These are phyloP conservation scores for Suillus alpinus DNA, from an alignment of 768 basidiomycete genomes.

Conservation along the genomic window DNA sequence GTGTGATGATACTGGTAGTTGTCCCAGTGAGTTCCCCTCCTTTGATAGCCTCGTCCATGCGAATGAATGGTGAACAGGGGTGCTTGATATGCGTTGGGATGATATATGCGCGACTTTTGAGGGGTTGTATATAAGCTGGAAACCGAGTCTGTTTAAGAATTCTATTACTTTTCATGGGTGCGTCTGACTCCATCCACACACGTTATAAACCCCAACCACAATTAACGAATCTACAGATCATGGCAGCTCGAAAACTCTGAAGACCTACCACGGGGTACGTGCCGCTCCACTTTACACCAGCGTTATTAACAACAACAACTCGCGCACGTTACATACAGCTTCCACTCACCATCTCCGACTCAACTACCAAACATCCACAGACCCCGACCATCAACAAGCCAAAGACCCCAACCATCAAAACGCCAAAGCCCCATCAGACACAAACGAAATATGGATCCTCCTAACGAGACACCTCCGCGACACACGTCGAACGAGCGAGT, in stretches of 20 bases:
- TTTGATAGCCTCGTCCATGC: neutral
- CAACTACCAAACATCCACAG: constrained; percentile 27
- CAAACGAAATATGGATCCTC: constrained; percentile 70
- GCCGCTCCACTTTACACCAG: constrained; percentile 17
- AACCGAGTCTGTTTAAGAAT: constrained; percentile 59
- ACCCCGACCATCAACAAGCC: neutral
- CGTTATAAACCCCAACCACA: neutral
- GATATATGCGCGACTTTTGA: constrained; percentile 73
- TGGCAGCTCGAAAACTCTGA: constrained; percentile 46
- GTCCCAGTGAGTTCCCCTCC: constrained; percentile 19
- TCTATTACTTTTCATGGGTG: constrained; percentile 66
- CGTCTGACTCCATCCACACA: constrained; percentile 14
- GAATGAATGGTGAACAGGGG: constrained; percentile 30
- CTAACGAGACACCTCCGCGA: constrained; percentile 72
- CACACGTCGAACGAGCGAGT: constrained; percentile 60
- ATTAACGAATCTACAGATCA: constrained; percentile 16
- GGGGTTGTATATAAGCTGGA: constrained; percentile 85
- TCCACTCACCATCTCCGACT: constrained; percentile 40
- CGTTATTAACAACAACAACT: neutral
- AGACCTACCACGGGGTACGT: constrained; percentile 31
- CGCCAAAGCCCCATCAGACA: constrained; percentile 10
- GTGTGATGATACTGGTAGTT: constrained; percentile 10
- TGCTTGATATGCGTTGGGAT: constrained; percentile 71
- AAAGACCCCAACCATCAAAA: too few species aligned
- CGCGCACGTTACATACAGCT: constrained; percentile 27